Evolutionary conservation across 2,329 filamentous ascomycete species (phyloP).

Genomic region (Hortaea sp.): DNA sequence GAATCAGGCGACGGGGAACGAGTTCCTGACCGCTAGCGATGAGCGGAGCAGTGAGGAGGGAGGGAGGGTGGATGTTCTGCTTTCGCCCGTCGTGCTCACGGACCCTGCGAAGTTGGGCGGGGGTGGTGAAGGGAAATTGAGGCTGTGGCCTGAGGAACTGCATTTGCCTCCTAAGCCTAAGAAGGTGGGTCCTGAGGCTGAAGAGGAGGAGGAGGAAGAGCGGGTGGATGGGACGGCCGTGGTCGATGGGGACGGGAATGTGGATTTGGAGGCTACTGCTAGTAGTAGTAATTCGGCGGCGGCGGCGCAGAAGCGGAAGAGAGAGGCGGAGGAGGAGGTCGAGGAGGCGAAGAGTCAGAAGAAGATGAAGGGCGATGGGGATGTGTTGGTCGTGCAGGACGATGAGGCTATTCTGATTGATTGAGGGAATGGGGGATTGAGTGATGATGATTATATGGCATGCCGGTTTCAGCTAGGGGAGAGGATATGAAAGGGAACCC

Average conservation of each 20-base stretch:
- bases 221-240: too few species aligned
- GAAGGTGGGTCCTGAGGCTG: conserved; percentile 9
- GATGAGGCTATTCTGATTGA: conserved; percentile 24
- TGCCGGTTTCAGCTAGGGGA: too few species aligned
- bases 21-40: conserved; percentile 74
- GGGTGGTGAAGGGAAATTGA: conserved; percentile 7
- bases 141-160: too few species aligned
- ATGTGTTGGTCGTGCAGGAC: conserved; percentile 14
- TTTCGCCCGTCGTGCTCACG: conserved; percentile 28
- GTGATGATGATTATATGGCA: too few species aligned
- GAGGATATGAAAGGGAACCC: too few species aligned
- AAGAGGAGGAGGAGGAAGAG: conserved; percentile 4
- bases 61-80: conserved; percentile 65
- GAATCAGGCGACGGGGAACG: conserved; percentile 51
- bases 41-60: conserved; percentile 58
- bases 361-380: conserved; percentile 1
- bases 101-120: conserved; percentile 4
- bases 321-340: conserved; percentile 16
- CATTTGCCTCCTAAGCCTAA: not conserved
- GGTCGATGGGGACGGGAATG: too few species aligned
- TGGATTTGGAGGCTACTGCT: too few species aligned
- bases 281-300: not conserved
- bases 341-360: conserved; percentile 14
- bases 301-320: conserved; percentile 18
- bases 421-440: not conserved